Percentiles rank a stretch among this genome's conserved stretches.
phyloP scores from a whole-genome alignment of 1,284 basidiomycete genomes.

The Sporisorium sorghi region DNA sequence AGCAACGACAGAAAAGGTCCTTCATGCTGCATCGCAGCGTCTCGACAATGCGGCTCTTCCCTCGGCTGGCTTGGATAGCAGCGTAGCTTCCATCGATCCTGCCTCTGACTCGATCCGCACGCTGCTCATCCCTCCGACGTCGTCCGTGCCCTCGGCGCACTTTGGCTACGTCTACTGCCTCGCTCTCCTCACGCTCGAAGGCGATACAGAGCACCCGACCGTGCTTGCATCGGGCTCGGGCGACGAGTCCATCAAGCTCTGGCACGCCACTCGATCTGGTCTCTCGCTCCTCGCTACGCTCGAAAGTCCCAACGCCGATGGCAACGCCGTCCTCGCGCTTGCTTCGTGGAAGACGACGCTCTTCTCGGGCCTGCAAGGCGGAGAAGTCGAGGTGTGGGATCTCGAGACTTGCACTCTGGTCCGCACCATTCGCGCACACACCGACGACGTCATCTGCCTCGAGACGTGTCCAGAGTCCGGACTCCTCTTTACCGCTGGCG shows the following conservation, averaged over 20 bases:
- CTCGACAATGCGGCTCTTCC: constrained; percentile 25
- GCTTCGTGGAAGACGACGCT: constrained; percentile 80
- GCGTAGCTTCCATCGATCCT: neutral
- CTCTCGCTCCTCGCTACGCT: constrained; percentile 75
- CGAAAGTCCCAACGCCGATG: constrained; percentile 65
- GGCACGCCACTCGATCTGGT: constrained; percentile 74
- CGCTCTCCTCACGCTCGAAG: constrained; percentile 73
- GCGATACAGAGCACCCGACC: constrained; percentile 28
- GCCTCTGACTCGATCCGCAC: constrained; percentile 18
- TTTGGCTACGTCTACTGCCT: constrained; percentile 94
- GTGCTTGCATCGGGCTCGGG: constrained; percentile 73
- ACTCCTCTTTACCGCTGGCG: constrained; percentile 55
- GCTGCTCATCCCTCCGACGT: constrained; percentile 38
- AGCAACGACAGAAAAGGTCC: constrained; percentile 30
- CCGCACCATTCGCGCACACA: constrained; percentile 84
- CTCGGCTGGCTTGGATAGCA: neutral
- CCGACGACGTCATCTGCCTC: constrained; percentile 71
- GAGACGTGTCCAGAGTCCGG: constrained; percentile 64
- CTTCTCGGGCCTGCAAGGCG: constrained; percentile 92
- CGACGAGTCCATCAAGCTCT: constrained; percentile 90
- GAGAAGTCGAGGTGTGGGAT: constrained; percentile 88
- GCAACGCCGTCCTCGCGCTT: constrained; percentile 79
- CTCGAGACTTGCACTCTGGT: constrained; percentile 87
- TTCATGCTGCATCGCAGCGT: constrained; percentile 30
- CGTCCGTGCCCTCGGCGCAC: constrained; percentile 79